These are phyloP conservation scores for Colletotrichum siamense DNA, from an alignment of 2,329 filamentous ascomycete species.

Conservation along the genomic window DNA sequence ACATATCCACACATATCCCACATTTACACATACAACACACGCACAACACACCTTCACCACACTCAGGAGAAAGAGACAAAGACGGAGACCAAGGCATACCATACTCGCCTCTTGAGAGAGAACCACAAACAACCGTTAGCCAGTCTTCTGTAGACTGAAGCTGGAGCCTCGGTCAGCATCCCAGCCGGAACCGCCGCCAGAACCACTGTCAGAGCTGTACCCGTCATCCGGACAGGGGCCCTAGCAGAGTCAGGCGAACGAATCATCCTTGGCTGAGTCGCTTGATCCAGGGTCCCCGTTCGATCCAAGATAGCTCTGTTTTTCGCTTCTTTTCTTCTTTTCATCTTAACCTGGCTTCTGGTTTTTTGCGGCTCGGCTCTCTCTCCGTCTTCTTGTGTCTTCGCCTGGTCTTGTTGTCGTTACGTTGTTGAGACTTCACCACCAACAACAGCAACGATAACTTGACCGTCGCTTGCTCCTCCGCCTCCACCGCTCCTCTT, in stretches of 20 bases:
- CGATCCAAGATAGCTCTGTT: neutral
- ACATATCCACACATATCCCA: neutral
- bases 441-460: neutral
- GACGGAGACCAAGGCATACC: neutral
- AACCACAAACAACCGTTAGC: neutral
- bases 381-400: neutral
- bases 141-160: neutral
- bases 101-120: neutral
- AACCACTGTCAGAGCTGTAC: neutral
- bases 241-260: slow-evolving; percentile 9
- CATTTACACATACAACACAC: neutral
- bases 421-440: neutral
- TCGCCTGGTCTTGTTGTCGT: neutral
- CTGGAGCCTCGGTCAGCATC: neutral
- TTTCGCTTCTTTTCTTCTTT: slow-evolving; percentile 1
- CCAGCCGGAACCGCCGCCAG: neutral
- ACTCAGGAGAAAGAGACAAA: neutral
- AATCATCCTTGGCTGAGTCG: neutral
- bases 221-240: slow-evolving; percentile 13
- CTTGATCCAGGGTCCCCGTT: slow-evolving; percentile 5
- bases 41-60: neutral
- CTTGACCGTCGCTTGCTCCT: neutral
- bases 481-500: neutral
- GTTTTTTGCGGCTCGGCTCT: neutral
- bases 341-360: neutral